These are phyloP conservation scores for Chalciporus piperatus DNA, from an alignment of 768 basidiomycete genomes.

Conservation along the genomic window DNA sequence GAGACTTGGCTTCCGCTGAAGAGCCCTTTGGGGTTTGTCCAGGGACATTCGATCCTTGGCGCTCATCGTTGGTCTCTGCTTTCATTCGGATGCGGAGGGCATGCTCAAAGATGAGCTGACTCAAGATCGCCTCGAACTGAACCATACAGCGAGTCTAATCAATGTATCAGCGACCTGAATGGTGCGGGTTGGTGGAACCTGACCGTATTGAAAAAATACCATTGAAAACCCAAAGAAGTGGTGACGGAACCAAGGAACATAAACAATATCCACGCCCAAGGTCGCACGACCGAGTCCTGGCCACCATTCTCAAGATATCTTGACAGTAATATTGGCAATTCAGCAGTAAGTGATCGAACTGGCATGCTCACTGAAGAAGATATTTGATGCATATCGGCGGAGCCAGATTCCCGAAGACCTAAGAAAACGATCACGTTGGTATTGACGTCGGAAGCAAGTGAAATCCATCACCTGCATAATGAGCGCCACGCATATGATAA, in stretches of 20 bases:
- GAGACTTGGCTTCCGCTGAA: slow-evolving; percentile 21
- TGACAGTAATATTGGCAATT: not conserved
- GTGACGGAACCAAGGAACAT: slow-evolving; percentile 47
- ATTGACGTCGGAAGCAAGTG: not conserved
- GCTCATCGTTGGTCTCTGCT: slow-evolving; percentile 6
- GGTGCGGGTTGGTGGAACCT: not conserved
- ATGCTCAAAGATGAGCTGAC: slow-evolving; percentile 52
- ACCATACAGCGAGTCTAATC: slow-evolving; percentile 42
- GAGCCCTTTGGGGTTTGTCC: slow-evolving; percentile 31
- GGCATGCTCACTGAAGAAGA: slow-evolving; percentile 23
- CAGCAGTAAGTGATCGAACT: not conserved
- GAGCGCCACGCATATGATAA: not conserved
- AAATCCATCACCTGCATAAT: not conserved
- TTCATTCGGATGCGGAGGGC: slow-evolving; percentile 53
- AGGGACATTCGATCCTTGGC: not conserved
- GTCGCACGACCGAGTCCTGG: slow-evolving; percentile 44
- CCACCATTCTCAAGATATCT: slow-evolving; percentile 60
- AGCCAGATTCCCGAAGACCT: slow-evolving; percentile 20
- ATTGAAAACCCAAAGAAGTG: slow-evolving; percentile 44
- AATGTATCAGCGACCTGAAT: not conserved
- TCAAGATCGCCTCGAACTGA: slow-evolving; percentile 48
- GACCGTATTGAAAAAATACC: slow-evolving; percentile 43
- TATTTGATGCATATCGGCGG: slow-evolving; percentile 30
- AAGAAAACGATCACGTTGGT: not conserved
- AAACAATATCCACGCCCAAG: slow-evolving; percentile 65